phyloP scores from a whole-genome alignment of 106 monocot genomes.

The Xerophyta viscosa region DNA sequence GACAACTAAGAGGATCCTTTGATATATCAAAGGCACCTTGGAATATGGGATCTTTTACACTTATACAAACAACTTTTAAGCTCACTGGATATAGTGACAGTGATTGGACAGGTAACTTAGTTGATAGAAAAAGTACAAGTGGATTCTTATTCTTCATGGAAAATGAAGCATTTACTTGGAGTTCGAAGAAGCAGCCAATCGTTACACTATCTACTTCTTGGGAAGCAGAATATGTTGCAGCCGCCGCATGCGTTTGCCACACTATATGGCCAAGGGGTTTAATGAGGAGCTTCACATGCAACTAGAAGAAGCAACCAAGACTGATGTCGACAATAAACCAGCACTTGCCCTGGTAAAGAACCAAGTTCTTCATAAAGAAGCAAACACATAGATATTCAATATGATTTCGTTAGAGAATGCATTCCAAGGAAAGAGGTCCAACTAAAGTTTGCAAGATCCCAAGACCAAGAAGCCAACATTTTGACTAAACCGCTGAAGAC shows the following conservation, averaged over 20 bases:
- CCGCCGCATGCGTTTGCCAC: not conserved
- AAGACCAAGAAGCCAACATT: constrained; percentile 6
- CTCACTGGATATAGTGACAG: not conserved
- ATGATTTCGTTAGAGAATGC: not conserved
- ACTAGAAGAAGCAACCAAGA: not conserved
- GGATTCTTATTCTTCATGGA: not conserved
- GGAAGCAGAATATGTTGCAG: not conserved
- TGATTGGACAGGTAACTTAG: constrained; percentile 4
- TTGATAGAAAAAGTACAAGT: constrained; percentile 7
- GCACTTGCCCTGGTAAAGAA: constrained; percentile 6
- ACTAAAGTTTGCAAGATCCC: not conserved
- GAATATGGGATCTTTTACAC: constrained; percentile 2
- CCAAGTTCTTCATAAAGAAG: constrained; percentile 1
- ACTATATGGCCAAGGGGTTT: constrained; percentile 7
- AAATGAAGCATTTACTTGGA: not conserved
- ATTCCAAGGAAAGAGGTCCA: not conserved
- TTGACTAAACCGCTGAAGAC: constrained; percentile 10
- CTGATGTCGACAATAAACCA: constrained; percentile 1
- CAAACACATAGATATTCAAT: constrained; percentile 8
- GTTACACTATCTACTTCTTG: too few relatives aligned
- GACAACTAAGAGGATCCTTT: not conserved
- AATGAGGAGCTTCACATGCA: not conserved
- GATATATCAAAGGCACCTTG: constrained; percentile 6
- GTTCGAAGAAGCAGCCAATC: constrained; percentile 6
- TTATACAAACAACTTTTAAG: constrained; percentile 1